Conservation (phyloP, 441 rosid species). For the Metrosideros polymorpha region DNA sequence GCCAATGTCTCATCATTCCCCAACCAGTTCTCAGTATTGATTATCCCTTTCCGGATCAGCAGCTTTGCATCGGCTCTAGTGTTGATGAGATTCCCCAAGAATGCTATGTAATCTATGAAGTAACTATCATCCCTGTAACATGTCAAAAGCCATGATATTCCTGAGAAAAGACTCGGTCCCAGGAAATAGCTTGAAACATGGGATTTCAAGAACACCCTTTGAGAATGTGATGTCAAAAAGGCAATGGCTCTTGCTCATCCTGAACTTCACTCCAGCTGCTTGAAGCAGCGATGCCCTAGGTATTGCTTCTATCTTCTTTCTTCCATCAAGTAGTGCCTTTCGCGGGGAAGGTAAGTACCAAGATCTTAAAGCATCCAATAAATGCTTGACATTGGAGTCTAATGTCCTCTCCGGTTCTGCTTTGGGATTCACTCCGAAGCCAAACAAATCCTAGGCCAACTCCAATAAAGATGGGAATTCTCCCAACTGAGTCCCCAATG, state of each 20-base stretch:
- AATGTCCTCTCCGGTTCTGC: neutral
- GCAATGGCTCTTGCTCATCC: neutral
- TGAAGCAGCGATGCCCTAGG: neutral
- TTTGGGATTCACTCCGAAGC: neutral
- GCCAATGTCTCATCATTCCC: neutral
- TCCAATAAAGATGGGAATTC: neutral
- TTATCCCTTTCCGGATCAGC: neutral
- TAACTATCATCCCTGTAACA: neutral
- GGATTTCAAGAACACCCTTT: neutral
- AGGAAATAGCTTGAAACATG: neutral
- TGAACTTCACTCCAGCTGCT: neutral
- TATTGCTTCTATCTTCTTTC: neutral
- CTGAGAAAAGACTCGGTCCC: neutral
- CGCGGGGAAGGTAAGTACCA: neutral
- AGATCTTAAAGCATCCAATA: neutral
- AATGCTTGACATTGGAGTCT: neutral
- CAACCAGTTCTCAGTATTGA: neutral
- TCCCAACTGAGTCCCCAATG: neutral
- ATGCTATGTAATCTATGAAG: neutral
- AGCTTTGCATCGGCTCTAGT: neutral
- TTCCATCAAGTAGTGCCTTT: neutral
- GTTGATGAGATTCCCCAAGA: neutral
- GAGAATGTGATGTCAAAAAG: neutral
- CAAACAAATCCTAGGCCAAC: neutral
- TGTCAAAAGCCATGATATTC: neutral